These are phyloP conservation scores for Platismatia glauca DNA, from an alignment of 495 filamentous ascomycete genomes.

Conservation along the genomic window DNA sequence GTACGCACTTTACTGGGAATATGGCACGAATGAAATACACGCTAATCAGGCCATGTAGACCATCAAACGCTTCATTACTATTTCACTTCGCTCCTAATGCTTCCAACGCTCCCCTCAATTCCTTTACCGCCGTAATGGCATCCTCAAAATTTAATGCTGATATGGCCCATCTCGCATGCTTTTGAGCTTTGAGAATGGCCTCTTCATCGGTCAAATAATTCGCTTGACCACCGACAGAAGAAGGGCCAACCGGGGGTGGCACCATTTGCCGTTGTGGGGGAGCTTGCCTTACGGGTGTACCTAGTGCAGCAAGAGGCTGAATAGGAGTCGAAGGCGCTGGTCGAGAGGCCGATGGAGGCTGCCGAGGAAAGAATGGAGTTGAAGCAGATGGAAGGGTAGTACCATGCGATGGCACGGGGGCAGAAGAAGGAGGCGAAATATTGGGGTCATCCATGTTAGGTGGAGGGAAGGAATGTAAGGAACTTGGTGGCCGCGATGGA, in stretches of 20 bases:
- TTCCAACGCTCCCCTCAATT: slow-evolving; percentile 65
- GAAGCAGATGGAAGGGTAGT: slow-evolving; percentile 21
- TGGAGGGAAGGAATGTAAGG: slow-evolving; percentile 42
- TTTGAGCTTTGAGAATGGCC: slow-evolving; percentile 71
- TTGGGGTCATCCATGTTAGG: slow-evolving; percentile 25
- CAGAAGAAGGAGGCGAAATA: not conserved
- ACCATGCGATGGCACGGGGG: slow-evolving; percentile 17
- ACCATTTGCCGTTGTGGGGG: not conserved
- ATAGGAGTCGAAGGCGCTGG: slow-evolving; percentile 25
- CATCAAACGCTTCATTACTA: not conserved
- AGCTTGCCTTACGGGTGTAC: not conserved
- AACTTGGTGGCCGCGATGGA: slow-evolving; percentile 21
- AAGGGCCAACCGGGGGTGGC: not conserved
- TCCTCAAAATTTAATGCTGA: slow-evolving; percentile 97
- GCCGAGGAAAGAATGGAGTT: slow-evolving; percentile 16
- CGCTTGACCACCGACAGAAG: slow-evolving; percentile 8
- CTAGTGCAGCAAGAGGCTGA: slow-evolving; percentile 1
- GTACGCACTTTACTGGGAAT: not conserved
- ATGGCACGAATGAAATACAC: not conserved
- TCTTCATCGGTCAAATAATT: slow-evolving; percentile 52
- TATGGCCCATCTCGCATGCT: slow-evolving; percentile 95
- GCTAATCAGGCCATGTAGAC: not conserved
- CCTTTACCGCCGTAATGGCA: slow-evolving; percentile 79
- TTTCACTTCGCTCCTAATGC: slow-evolving; percentile 45
- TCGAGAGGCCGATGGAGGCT: slow-evolving; percentile 23